Evolutionary conservation across 495 filamentous ascomycete species (phyloP).

Genomic region (Tuber brumale): DNA sequence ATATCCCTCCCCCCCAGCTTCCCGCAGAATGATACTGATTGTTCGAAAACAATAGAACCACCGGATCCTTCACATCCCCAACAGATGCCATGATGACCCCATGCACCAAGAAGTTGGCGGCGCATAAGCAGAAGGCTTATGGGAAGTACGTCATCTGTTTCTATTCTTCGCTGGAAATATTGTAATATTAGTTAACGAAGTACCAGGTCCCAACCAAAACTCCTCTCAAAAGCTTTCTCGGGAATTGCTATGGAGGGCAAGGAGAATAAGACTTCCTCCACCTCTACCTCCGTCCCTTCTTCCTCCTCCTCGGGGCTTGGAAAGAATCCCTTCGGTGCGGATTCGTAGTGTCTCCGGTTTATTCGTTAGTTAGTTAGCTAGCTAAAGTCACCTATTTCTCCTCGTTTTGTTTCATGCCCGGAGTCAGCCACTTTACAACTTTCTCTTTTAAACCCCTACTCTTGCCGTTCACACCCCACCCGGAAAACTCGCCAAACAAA

Average conservation of each 20-base stretch:
- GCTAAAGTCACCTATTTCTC: not conserved
- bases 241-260: constrained; percentile 20
- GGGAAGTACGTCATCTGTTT: constrained; percentile 42
- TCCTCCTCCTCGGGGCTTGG: constrained; percentile 15
- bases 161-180: not conserved
- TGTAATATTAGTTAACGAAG: constrained; percentile 10
- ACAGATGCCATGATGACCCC: constrained; percentile 70
- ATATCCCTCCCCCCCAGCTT: not conserved
- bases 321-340: constrained; percentile 24
- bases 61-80: constrained; percentile 58
- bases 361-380: not conserved
- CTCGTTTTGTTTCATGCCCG: not conserved
- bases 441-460: not conserved
- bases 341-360: not conserved
- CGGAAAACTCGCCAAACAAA: constrained; percentile 3
- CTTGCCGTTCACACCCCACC: not conserved
- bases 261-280: constrained; percentile 20
- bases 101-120: constrained; percentile 61
- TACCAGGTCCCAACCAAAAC: constrained; percentile 23
- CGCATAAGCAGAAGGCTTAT: constrained; percentile 63
- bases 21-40: not conserved
- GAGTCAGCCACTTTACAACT: constrained; percentile 10
- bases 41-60: constrained; percentile 31
- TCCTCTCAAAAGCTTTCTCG: constrained; percentile 28
- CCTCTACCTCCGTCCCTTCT: not conserved